Evolutionary conservation across 2,329 filamentous ascomycete species (phyloP), one percentile per base, ranked within the genome.

Genomic region (Pseudogymnoascus sp.): DNA sequence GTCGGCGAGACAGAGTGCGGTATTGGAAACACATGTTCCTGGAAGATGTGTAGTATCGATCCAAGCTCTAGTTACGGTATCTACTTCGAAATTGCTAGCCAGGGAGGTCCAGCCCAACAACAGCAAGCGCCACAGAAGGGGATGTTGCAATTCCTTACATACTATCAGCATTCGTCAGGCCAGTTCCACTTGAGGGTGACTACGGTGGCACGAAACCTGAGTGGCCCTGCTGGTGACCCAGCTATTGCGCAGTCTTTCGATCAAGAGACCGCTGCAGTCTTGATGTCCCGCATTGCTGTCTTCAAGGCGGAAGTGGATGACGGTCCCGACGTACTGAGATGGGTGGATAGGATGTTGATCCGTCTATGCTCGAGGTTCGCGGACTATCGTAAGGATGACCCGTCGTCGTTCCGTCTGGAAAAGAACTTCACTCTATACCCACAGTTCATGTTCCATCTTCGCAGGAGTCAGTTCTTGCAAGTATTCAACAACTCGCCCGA

Each of bases 401-500:
- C 94, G 12, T 95, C 93, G 4, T 97, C 93, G 0, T 99, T 99
- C 85, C 86, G 92, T 36, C 77, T 96, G 65, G 94, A 99, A 76
- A 97, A 97, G 85, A 99, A 99, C 79, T 99, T 99, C 72, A 97
- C 93, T 0, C 82, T 99, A 14, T 99, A 99, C 72, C 94, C 94
- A 25, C 94, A 99, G 74, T 99, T 99, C 78, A 99, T 99, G 94
- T 99, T 99, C 81, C 94, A 99, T 75, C 83, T 99, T 64, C 89
- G 94, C 69, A 86, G 94, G 75, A 96, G 92, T 76, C 94, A 97
- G 75, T 99, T 99, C 80, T 77, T 99, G 66, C 94, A 99, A 72
- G 92, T 99, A 62, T 99, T 99, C 84, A 99, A 99, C 80, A 99
- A 97, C 75, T 97, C 93, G 0, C 94, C 94, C 6, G 94, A 99